phyloP scores from a whole-genome alignment of 148 eudicot species.

The Rhododendron williamsianum region DNA sequence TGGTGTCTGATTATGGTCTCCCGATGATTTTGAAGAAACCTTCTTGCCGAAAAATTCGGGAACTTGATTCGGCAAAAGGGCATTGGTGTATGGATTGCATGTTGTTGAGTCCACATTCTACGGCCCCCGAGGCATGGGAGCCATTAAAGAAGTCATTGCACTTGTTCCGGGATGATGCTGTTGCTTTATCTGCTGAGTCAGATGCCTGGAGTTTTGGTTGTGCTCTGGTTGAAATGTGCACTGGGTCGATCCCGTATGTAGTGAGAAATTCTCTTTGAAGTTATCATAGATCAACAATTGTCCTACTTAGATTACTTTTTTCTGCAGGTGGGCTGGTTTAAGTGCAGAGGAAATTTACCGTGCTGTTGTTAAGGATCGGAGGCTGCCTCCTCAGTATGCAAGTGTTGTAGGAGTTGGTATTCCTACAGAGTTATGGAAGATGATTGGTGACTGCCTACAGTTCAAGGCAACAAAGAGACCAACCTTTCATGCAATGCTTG shows the following conservation, averaged over 20 bases:
- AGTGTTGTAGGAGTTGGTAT: slow-evolving; percentile 94
- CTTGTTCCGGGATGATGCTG: slow-evolving; percentile 77
- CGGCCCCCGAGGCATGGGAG: slow-evolving; percentile 98
- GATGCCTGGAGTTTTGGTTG: slow-evolving; percentile 99
- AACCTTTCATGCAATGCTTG: slow-evolving; percentile 75
- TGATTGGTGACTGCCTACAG: slow-evolving; percentile 94
- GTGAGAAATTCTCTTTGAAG: slow-evolving; percentile 3
- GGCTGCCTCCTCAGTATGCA: slow-evolving; percentile 91
- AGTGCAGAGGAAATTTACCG: slow-evolving; percentile 87
- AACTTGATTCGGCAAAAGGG: slow-evolving; percentile 57
- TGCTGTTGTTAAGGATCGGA: slow-evolving; percentile 67
- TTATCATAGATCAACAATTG: not conserved
- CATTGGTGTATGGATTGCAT: slow-evolving; percentile 97
- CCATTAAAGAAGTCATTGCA: slow-evolving; percentile 74
- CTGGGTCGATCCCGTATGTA: slow-evolving; percentile 87
- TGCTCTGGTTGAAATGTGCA: slow-evolving; percentile 95
- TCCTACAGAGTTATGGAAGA: slow-evolving; percentile 89
- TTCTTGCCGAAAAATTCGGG: slow-evolving; percentile 69
- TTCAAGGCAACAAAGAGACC: slow-evolving; percentile 82
- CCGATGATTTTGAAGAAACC: slow-evolving; percentile 82
- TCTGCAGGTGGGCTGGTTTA: slow-evolving; percentile 82
- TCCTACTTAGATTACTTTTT: slow-evolving; percentile 13
- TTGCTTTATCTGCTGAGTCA: slow-evolving; percentile 82
- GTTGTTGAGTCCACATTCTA: slow-evolving; percentile 83
- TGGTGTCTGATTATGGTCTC: slow-evolving; percentile 88